phyloP scores from a whole-genome alignment of 2,329 filamentous ascomycete species.

The Diplodia scrobiculata region DNA sequence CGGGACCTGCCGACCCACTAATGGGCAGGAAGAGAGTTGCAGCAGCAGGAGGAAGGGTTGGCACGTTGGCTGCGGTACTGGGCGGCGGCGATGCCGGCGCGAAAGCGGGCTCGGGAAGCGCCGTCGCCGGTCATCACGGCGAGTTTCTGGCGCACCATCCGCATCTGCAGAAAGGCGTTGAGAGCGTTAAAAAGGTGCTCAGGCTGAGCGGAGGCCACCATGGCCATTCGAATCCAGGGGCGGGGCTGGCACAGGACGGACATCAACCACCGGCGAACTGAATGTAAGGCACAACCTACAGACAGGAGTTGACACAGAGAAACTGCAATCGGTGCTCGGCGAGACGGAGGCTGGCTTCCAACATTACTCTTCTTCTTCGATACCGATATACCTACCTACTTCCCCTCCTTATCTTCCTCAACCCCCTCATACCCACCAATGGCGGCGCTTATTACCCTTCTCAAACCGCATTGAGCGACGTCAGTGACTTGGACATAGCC shows the following conservation, averaged over 20 bases:
- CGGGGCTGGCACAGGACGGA: not conserved
- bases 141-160: constrained; percentile 44
- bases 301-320: not conserved
- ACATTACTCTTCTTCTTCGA: not conserved
- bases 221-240: constrained; percentile 1
- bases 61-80: constrained; percentile 25
- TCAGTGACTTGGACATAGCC: not conserved
- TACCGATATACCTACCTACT: not conserved
- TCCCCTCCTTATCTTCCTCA: not conserved
- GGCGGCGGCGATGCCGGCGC: constrained; percentile 21
- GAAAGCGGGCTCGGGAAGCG: constrained; percentile 27
- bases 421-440: not conserved
- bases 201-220: constrained; percentile 38
- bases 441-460: not conserved
- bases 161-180: constrained; percentile 50
- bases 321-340: not conserved
- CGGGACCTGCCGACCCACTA: constrained; percentile 53
- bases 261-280: not conserved
- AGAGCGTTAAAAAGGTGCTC: constrained; percentile 50
- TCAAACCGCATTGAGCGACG: not conserved
- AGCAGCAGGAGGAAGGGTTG: constrained; percentile 16
- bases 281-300: not conserved
- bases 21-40: constrained; percentile 42
- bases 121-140: constrained; percentile 31
- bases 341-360: not conserved